A percentile compares a stretch with the other conserved stretches of the same genome.
Evolutionary conservation across 192 early-diverging fungal genomes (phyloP).

Genomic region (Borealophlyctis nickersoniae): DNA sequence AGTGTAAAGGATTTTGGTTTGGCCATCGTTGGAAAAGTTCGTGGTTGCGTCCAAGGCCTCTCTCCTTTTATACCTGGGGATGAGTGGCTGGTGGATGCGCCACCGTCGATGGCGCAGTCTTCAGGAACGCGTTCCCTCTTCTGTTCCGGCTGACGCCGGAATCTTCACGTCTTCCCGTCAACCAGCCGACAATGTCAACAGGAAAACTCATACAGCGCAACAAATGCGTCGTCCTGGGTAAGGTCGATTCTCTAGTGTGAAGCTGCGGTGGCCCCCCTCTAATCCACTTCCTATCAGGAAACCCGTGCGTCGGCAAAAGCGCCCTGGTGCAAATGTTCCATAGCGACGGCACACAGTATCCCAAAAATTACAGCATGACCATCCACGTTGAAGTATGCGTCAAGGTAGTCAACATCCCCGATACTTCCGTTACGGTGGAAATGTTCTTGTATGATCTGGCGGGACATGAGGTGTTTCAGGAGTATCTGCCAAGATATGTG

Average conservation of each 20-base stretch:
- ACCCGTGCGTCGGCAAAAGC: slow-evolving; percentile 44
- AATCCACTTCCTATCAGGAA: slow-evolving; percentile 19
- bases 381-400: slow-evolving; percentile 46
- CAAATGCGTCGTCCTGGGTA: slow-evolving; percentile 45
- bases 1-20: slow-evolving; percentile 28
- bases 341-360: slow-evolving; percentile 40
- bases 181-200: no score
- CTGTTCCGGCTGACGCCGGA: no score
- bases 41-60: no score
- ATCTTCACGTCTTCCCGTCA: no score
- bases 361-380: slow-evolving; percentile 46
- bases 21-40: no score
- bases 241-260: not conserved
- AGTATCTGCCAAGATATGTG: slow-evolving; percentile 35
- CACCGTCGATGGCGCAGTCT: no score
- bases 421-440: slow-evolving; percentile 44
- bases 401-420: slow-evolving; percentile 54
- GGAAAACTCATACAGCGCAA: slow-evolving; percentile 38
- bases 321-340: slow-evolving; percentile 44
- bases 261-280: not conserved
- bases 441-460: slow-evolving; percentile 45
- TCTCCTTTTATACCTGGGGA: no score
- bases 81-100: no score
- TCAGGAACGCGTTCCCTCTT: no score
- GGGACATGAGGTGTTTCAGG: slow-evolving; percentile 42